Base-by-base conservation (phyloP, 805 yeast genomes). In the Zygotorulaspora danielsina region DNA sequence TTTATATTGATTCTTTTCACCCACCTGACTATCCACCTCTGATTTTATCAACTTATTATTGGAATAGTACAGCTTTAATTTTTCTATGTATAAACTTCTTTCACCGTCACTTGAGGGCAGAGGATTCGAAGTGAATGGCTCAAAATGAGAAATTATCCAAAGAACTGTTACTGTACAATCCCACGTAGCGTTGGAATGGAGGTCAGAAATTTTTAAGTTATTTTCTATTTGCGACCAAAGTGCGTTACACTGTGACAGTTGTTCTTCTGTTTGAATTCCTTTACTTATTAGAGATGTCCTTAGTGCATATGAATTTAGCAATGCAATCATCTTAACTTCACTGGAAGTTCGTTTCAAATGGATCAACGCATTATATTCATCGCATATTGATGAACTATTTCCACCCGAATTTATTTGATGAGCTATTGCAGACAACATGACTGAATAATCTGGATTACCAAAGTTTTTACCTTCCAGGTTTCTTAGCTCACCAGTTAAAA, bases 141-240 rank as follows among this genome's bases (percentile, higher is more conserved):
- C 60, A 24, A 59, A 54, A 43, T 55, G 63, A 2, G 59, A 35
- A 25, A 53, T 48, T 7, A 59, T 45, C 61, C 64, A 57, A 4
- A 58, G 15, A n/a, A 61, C 35, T 2, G 50, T 42, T 15, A 49
- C 34, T 1, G 61, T 54, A 39, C 63, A 52, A 15, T 51, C 55
- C 61, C 61, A 59, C 19, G 53, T 43, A 11, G 45, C 34, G 32
- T 55, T 59, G 13, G 48, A 31, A 7, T 31, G 32, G n/a, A 56
- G 37, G 20, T 46, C 48, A 2, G 54, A 42, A 5, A 29, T 39
- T 11, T 32, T 24, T 13, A 42, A 22, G 16, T 45, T 16, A 4
- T 12, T 34, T 19, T 46, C 48, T 12, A 57, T 50, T 13, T 48
- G 49, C 4, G 28, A 25, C 59, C 59, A 54, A 4, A 47, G 38